Evolutionary conservation across 2,329 filamentous ascomycete species (phyloP).

Genomic region (Ceratocystis diversiconidia): DNA sequence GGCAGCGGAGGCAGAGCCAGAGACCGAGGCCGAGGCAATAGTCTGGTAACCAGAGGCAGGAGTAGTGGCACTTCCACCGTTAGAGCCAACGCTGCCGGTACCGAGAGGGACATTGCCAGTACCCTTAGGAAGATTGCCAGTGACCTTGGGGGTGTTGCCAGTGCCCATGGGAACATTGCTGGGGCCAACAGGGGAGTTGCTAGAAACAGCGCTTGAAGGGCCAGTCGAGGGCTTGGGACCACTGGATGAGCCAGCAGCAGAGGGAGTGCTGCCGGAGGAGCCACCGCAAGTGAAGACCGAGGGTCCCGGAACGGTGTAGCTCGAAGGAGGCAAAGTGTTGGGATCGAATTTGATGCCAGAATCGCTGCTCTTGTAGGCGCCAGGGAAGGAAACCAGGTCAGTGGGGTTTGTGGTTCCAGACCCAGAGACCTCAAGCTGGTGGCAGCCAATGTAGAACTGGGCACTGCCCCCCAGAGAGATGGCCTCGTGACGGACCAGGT

Average conservation of each 20-base stretch:
- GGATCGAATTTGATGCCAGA: slow-evolving; percentile 23
- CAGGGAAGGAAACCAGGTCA: slow-evolving; percentile 23
- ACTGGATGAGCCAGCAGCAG: background rate
- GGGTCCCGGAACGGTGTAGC: slow-evolving; percentile 23
- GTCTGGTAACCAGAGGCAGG: background rate
- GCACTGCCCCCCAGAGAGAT: slow-evolving; percentile 42
- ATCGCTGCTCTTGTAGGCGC: slow-evolving; percentile 23
- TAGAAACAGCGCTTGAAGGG: background rate
- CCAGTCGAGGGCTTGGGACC: background rate
- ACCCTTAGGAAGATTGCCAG: background rate
- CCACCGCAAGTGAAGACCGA: slow-evolving; percentile 23
- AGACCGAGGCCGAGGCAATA: background rate
- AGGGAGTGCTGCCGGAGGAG: background rate
- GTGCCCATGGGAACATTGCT: background rate
- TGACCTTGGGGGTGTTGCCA: background rate
- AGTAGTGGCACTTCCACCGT: background rate
- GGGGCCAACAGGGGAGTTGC: background rate
- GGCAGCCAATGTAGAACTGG: slow-evolving; percentile 33
- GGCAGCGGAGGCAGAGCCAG: background rate
- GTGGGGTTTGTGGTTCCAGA: slow-evolving; percentile 22
- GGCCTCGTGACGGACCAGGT: slow-evolving; percentile 46
- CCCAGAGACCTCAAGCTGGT: slow-evolving; percentile 28
- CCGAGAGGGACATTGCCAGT: background rate
- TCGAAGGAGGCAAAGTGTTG: slow-evolving; percentile 22
- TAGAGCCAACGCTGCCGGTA: background rate